Evolutionary conservation across 2,329 filamentous ascomycete genomes (phyloP).

Genomic region (Cercospora sojina): DNA sequence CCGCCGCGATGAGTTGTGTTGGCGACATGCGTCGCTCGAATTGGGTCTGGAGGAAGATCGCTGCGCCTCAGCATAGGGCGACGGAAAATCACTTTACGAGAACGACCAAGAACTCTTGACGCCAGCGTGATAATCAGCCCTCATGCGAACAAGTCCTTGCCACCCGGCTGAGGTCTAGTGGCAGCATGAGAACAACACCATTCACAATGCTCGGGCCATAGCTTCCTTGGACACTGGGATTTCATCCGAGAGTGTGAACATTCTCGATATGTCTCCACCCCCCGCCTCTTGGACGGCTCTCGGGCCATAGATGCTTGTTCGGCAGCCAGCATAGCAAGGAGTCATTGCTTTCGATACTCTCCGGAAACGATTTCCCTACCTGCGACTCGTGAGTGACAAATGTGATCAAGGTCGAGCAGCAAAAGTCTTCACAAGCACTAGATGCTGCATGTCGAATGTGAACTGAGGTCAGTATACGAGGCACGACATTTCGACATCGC

Average conservation of each 20-base stretch:
- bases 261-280: background rate
- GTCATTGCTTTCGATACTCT: background rate
- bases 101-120: background rate
- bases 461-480: background rate
- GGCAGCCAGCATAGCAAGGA: background rate
- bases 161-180: background rate
- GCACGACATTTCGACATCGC: background rate
- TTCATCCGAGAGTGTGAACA: background rate
- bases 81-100: background rate
- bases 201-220: background rate
- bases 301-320: background rate
- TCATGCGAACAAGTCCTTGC: background rate
- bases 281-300: background rate
- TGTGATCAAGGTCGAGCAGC: background rate
- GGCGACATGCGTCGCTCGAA: background rate
- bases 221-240: background rate
- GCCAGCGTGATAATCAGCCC: background rate
- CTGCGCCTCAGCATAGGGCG: background rate
- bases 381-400: background rate
- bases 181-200: background rate
- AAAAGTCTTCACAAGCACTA: background rate
- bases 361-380: background rate
- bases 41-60: background rate
- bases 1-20: background rate
- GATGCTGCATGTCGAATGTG: background rate